Evolutionary conservation across 2,329 filamentous ascomycete genomes (phyloP).

Genomic region (Fusarium tanahbumbuense): DNA sequence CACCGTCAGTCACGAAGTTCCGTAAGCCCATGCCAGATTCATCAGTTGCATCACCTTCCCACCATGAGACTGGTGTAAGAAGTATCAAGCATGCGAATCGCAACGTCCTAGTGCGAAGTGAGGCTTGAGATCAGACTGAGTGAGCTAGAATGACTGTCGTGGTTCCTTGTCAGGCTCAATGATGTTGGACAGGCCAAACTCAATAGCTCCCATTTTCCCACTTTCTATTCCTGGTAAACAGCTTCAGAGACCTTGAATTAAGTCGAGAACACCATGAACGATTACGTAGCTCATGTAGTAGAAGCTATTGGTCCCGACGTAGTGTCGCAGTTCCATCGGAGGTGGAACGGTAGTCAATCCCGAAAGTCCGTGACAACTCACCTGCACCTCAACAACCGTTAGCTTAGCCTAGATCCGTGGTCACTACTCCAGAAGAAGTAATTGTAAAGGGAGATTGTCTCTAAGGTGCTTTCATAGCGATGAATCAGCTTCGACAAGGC

Average conservation of each 20-base stretch:
- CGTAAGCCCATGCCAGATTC: background rate
- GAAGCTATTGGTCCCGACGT: accelerated
- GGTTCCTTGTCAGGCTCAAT: background rate
- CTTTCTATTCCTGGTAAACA: background rate
- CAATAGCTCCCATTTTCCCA: background rate
- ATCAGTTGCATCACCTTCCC: background rate
- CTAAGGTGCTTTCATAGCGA: background rate
- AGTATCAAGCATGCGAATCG: background rate
- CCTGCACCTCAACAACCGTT: background rate
- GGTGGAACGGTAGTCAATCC: background rate
- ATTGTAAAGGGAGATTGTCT: background rate
- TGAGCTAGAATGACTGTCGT: background rate
- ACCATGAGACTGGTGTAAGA: background rate
- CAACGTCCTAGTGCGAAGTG: background rate
- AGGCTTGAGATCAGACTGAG: background rate
- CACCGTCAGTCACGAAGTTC: background rate
- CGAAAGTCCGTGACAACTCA: background rate
- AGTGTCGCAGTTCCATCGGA: background rate
- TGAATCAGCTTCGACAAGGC: background rate
- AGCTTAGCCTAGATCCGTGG: background rate
- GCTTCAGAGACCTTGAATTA: accelerated
- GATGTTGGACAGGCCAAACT: background rate
- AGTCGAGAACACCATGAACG: accelerated
- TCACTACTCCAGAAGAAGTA: background rate
- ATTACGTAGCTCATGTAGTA: accelerated